These are phyloP conservation scores for Taiwanofungus camphoratus DNA, from an alignment of 1,284 basidiomycete genomes.

Conservation along the genomic window DNA sequence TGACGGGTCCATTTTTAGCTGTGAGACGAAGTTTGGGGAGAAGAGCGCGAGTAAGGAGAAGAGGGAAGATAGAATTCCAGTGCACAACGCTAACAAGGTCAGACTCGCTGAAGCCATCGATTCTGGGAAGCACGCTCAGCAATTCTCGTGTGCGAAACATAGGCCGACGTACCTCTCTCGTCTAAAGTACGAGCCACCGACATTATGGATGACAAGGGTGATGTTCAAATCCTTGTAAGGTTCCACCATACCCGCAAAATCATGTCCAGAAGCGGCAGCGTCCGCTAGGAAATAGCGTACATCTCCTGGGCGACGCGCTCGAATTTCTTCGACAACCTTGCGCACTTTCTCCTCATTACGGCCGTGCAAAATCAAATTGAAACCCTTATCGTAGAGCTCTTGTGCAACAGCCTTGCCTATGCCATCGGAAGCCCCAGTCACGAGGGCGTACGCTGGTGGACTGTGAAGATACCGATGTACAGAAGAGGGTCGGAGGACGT, in stretches of 20 bases:
- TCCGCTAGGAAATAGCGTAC: slow-evolving; percentile 26
- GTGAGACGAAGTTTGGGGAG: slow-evolving; percentile 22
- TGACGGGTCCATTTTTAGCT: slow-evolving; percentile 19
- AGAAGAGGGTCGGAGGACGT: slow-evolving; percentile 22
- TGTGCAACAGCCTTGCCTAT: slow-evolving; percentile 26
- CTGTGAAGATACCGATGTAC: slow-evolving; percentile 23
- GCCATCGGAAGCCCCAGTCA: slow-evolving; percentile 29
- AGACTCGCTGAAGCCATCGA: slow-evolving; percentile 19
- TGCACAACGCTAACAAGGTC: slow-evolving; percentile 15
- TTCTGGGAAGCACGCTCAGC: slow-evolving; percentile 10
- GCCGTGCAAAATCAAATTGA: slow-evolving; percentile 28
- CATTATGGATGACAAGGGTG: slow-evolving; percentile 28
- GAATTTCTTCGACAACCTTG: slow-evolving; percentile 21
- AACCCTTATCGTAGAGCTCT: slow-evolving; percentile 25
- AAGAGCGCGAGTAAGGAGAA: slow-evolving; percentile 24
- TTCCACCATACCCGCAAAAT: slow-evolving; percentile 20
- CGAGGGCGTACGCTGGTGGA: slow-evolving; percentile 21
- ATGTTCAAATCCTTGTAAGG: slow-evolving; percentile 23
- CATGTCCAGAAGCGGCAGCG: slow-evolving; percentile 16
- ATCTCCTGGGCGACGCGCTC: slow-evolving; percentile 10
- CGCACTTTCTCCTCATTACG: slow-evolving; percentile 26
- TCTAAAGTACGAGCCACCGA: slow-evolving; percentile 18
- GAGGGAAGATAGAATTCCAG: slow-evolving; percentile 23
- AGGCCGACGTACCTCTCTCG: slow-evolving; percentile 13
- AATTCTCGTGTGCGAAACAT: not conserved